Base-by-base conservation (phyloP, 345 rosid genomes). In the Lepidium africanum region DNA sequence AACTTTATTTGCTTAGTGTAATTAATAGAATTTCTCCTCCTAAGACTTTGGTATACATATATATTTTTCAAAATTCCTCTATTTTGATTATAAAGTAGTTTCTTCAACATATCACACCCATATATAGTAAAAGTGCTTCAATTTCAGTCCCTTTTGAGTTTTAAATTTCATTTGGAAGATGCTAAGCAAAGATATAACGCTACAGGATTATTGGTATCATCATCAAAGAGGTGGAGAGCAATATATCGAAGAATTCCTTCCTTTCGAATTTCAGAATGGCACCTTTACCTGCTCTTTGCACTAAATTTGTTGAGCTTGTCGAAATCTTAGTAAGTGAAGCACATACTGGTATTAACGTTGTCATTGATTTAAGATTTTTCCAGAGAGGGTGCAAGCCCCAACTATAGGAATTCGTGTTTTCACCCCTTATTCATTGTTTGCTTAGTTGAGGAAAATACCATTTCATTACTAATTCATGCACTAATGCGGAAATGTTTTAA, bases 261-360 rank as follows among this genome's bases (percentile, higher is more conserved):
- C 97, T 93, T 73, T 68, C 88, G 59, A 90, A 86, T 73, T 88
- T 93, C 83, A 90, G 91, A 81, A 93, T 88, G 97, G 81, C 80
- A 65, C 72, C 85, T 70, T 82, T 93, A 55, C 89, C 97, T 32
- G 65, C 79, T 68, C 87, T 93, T 46, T 85, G 89, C 70, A 48
- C 73, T 69, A 93, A 90, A 78, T 81, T 93, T 76, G 96, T 93
- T 52, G 95, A 86, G 81, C 97, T 94, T 65, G 92, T 94, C 10
- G 89, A 73, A 14, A 82, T 94, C 66, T 77, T 93, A 90, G 99
- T 93, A 84, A 77, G 97, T 78, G 37, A 43, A 65, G 65, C 32
- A 35, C 46, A 37, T 36, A 25, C 47, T 45, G 16, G 14, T 16
- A 3, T 37, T 16, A 32, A 59, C 47, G 63, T 19, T 27, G 27